Evolutionary conservation across 805 yeast species (phyloP), one percentile per base, ranked within the genome.

Genomic region (Saturnispora galanensis): DNA sequence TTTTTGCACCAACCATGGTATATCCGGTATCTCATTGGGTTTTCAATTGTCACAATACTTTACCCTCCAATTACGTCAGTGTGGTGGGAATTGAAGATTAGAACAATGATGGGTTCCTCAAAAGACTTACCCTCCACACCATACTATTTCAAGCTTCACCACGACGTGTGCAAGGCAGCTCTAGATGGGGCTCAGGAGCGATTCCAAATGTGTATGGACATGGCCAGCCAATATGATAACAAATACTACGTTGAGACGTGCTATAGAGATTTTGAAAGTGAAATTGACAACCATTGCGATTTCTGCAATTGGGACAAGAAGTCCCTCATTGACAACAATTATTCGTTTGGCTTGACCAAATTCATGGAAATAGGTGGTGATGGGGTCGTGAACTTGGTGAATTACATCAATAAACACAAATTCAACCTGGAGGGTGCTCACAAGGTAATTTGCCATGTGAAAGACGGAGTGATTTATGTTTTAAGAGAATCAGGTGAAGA

Each of bases 261-360:
- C 18, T 15, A 38, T 8, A 38, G 15, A 13, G 41, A 29, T 6
- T 38, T n/a, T 38, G 41, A 38, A 11, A 29, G 17, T 13, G n/a
- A 12, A 10, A 30, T 38, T 9, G 17, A 17, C 8, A 9, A 13
- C 8, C 33, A 38, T 38, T n/a, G 12, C 12, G 41, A 38, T 10
- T 38, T 38, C 31, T 38, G 41, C 18, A 15, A 18, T 13, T 38
- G 41, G 41, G 34, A 38, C 18, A 38, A 29, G 21, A 30, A 12
- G 6, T n/a, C 26, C 5, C 18, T 38, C 9, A 9, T 13, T 6
- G 11, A 15, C 4, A 10, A 13, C 10, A 29, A 10, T n/a, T n/a
- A 21, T 12, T 11, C 16, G 4, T 12, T 17, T 6, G 10, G 13
- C 10, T 8, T 38, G n/a, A 11, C 38, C 5, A 26, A 16, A 10